Evolutionary conservation across 2,329 filamentous ascomycete species (phyloP), one percentile per base, ranked within the genome.

Genomic region (Fusarium sp.): DNA sequence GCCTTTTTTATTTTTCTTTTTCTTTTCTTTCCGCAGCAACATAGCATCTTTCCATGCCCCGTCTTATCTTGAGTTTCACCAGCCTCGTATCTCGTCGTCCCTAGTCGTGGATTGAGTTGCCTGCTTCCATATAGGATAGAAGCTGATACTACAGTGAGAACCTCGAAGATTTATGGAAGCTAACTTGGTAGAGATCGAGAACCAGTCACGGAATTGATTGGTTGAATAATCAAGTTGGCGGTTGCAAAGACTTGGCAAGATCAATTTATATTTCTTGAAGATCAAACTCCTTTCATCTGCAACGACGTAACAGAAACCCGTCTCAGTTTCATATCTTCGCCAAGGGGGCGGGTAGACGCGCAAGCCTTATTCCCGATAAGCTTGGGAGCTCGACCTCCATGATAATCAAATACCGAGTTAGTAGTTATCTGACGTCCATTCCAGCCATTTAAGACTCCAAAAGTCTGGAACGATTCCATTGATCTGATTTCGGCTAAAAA

Each of bases 301-400:
- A 61, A 42, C 16, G 30, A 51, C 37, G 50, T 43, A 52, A 23
- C 42, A 41, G 41, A 61, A 58, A 39, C 13, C 42, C 60, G 19
- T 53, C 41, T 67, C 16, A 19, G 57, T 67, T 62, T 67, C 62
- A 62, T n/a, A 46, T 52, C 48, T 55, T 31, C 19, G 54, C 41
- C 28, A 52, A 65, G 44, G 61, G 63, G 51, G 66, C 42, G 21
- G 50, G 30, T 54, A 58, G 50, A 62, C 67, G 58, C 51, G 62
- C 67, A 70, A 56, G 56, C 58, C 42, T 68, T 70, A 70, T 70
- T 70, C 67, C 67, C 67, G 67, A 53, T 30, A 63, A 49, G 19
- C 45, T 45, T 52, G 46, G 42, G 46, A 50, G 34, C 43, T 44
- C 16, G 37, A 54, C 34, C 51, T 31, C 19, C n/a, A 21, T 37